Conservation (phyloP, 2,329 filamentous ascomycete genomes). For the Pseudocercospora fuligena region DNA sequence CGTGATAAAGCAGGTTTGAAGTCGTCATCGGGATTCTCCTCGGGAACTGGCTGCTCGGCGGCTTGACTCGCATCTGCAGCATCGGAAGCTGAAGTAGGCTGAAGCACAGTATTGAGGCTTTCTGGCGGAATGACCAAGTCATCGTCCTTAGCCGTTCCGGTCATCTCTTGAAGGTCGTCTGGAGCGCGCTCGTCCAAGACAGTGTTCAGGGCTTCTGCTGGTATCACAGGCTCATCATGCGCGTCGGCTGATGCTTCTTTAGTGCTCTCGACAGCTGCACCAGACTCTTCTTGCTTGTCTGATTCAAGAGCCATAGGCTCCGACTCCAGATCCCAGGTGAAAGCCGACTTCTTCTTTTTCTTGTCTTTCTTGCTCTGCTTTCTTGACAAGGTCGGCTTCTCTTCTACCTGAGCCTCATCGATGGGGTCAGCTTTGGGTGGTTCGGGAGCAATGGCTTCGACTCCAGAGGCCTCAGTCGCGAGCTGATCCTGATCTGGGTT, state of each 20-base stretch:
- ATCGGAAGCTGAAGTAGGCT: background rate
- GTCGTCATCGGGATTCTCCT: constrained; percentile 6
- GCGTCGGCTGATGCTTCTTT: background rate
- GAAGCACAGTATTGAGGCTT: background rate
- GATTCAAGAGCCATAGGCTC: constrained; percentile 8
- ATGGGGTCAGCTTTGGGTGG: background rate
- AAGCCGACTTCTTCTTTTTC: constrained; percentile 41
- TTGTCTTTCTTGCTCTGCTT: constrained; percentile 48
- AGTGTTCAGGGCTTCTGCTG: background rate
- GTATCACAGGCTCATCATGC: background rate
- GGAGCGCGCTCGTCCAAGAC: background rate
- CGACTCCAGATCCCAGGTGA: constrained; percentile 15
- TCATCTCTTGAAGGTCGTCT: background rate
- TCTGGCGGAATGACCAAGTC: background rate
- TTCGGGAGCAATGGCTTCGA: background rate
- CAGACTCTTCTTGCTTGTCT: background rate
- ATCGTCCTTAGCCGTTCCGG: background rate
- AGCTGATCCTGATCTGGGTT: background rate
- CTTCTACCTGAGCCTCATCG: background rate
- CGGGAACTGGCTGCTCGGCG: background rate
- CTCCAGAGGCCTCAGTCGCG: background rate
- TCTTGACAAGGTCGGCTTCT: constrained; percentile 18
- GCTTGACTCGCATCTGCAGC: background rate
- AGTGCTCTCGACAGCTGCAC: background rate
- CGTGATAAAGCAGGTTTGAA: constrained; percentile 17